A percentile compares a stretch with the other conserved stretches of the same genome.
Evolutionary conservation across 208 protist species (phyloP).

Genomic region (Crithidia thermophila): DNA sequence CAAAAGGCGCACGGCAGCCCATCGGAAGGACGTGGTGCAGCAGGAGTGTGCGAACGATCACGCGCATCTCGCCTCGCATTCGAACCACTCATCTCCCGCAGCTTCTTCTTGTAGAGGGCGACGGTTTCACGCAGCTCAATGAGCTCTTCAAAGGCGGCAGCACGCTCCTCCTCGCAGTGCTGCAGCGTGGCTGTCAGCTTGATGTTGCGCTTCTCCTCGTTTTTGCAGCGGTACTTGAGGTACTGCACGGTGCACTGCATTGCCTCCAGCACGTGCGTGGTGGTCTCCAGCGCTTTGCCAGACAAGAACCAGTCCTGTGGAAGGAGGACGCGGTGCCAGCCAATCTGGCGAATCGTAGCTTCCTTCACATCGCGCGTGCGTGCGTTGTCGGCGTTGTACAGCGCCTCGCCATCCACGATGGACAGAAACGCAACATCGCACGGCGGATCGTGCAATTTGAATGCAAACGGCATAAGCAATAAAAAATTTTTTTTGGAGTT

Average conservation of each 20-base stretch:
- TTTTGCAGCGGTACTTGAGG: conserved; percentile 31
- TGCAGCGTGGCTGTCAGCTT: conserved; percentile 21
- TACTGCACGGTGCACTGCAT: conserved; percentile 89
- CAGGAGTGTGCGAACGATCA: neutral
- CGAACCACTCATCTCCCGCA: conserved; percentile 17
- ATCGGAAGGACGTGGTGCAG: neutral
- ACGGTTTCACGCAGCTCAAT: conserved; percentile 61
- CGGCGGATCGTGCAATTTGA: conserved; percentile 52
- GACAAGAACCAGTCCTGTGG: conserved; percentile 76
- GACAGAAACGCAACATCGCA: conserved; percentile 75
- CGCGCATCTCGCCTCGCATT: too few relatives aligned
- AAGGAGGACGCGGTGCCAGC: conserved; percentile 55
- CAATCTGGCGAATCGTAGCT: conserved; percentile 70
- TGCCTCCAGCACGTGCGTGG: conserved; percentile 39
- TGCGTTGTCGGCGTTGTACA: conserved; percentile 55
- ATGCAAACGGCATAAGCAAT: conserved; percentile 60
- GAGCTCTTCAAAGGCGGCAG: conserved; percentile 68
- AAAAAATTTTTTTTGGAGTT: conserved; percentile 5
- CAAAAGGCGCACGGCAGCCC: conserved; percentile 54
- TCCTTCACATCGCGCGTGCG: conserved; percentile 42
- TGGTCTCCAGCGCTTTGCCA: conserved; percentile 28
- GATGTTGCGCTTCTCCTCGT: conserved; percentile 23
- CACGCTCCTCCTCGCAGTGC: conserved; percentile 45
- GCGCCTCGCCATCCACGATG: conserved; percentile 61
- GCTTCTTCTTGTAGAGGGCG: conserved; percentile 35